Base-by-base conservation (phyloP, 2,329 filamentous ascomycete genomes). In the Aspergillus sp. region DNA sequence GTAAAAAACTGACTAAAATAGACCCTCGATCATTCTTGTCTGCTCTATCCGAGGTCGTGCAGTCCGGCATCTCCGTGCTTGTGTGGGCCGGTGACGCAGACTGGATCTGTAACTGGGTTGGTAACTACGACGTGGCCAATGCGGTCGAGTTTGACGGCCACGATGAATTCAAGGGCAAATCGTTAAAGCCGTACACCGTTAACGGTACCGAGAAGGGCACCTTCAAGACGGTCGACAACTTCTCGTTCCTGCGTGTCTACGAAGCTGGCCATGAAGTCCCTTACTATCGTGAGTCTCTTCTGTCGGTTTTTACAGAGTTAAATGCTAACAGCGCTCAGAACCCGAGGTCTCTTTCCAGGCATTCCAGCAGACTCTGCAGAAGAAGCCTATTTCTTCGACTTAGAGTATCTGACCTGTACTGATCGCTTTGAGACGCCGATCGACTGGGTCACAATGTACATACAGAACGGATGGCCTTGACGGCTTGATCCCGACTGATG, bases 1-100 rank as follows among this genome's bases (percentile, higher is more conserved):
- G 51, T 20, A 46, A 46, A 46, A 60, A 42, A 50, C 60, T 60
- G 18, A 66, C 60, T 32, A 9, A 9, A 9, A 26, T 52, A 78
- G 75, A 76, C 53, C 67, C 77, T 16, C 77, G 80, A 16, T 81
- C 80, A 24, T 80, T 82, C 65, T 69, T 83, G 14, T 63, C 72
- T 2, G 73, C 73, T 0, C 71, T 85, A 10, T 77, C 78, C 1
- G 68, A 73, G 1, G 77, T 85, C 2, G 77, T 84, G 18, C 72
- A 80, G 61, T 77, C 77, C 7, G 81, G 80, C 2, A 77, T 85
- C 32, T 76, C 74, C 22, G 79, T 82, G 1, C 65, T 85, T 2
- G 71, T 85, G 49, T 86, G 82, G 82, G 82, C 83, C 0, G 84
- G 84, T 36, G 84, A 85, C 56, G 79, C 83, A 53, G 84, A 87